Percentiles rank a stretch among this genome's conserved stretches.
These are phyloP conservation scores for Dothideomycetes sp. DNA, from an alignment of 2,329 filamentous ascomycete genomes.

Conservation along the genomic window DNA sequence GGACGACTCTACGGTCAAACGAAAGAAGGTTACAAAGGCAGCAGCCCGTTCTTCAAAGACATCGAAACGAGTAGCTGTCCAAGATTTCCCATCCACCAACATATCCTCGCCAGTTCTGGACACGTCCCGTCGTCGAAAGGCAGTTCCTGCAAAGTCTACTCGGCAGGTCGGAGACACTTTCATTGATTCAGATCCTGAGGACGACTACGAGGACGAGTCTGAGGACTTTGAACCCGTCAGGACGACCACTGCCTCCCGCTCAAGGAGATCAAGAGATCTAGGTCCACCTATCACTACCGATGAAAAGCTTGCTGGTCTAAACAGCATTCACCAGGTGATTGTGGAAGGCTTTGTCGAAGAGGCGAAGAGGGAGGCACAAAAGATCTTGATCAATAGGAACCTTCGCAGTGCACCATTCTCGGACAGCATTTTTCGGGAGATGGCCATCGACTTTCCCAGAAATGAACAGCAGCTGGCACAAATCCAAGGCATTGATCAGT, in stretches of 20 bases:
- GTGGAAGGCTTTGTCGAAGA: slow-evolving; percentile 54
- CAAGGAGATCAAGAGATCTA: slow-evolving; percentile 25
- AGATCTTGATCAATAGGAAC: slow-evolving; percentile 48
- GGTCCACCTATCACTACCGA: slow-evolving; percentile 51
- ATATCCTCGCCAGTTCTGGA: slow-evolving; percentile 52
- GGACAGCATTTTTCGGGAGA: slow-evolving; percentile 57
- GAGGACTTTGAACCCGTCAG: slow-evolving; percentile 38
- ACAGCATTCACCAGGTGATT: slow-evolving; percentile 50
- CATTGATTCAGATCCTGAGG: slow-evolving; percentile 22
- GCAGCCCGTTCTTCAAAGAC: slow-evolving; percentile 18
- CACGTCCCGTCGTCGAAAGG: slow-evolving; percentile 26
- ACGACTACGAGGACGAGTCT: slow-evolving; percentile 28
- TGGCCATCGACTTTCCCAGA: slow-evolving; percentile 60
- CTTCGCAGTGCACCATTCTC: slow-evolving; percentile 53
- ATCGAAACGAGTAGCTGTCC: slow-evolving; percentile 22
- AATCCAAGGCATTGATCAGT: slow-evolving; percentile 52
- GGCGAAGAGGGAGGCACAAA: slow-evolving; percentile 50
- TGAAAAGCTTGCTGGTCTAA: slow-evolving; percentile 41
- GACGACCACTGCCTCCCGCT: slow-evolving; percentile 25
- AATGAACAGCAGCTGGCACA: slow-evolving; percentile 49
- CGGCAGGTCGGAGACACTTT: slow-evolving; percentile 19
- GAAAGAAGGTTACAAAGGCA: slow-evolving; percentile 18
- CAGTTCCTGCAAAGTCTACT: neutral
- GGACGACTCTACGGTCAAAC: slow-evolving; percentile 17
- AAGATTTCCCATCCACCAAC: slow-evolving; percentile 52